Conservation (phyloP, 768 basidiomycete species). For the Phylloporus sp. region DNA sequence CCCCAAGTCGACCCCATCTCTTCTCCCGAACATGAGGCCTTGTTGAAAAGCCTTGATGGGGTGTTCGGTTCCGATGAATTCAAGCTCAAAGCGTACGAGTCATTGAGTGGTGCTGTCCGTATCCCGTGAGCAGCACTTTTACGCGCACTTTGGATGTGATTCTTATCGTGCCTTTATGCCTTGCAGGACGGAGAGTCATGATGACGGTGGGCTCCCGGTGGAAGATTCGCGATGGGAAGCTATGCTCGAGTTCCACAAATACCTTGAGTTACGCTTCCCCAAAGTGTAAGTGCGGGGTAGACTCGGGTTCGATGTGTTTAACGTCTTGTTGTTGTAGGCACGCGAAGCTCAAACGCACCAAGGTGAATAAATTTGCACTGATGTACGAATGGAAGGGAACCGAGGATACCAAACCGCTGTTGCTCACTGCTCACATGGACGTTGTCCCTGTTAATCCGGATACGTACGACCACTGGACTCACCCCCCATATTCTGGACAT, state of each 20-base stretch:
- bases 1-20: conserved; percentile 22
- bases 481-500: conserved; percentile 10
- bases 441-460: background rate
- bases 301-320: background rate
- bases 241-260: conserved; percentile 21
- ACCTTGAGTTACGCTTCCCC: conserved; percentile 48
- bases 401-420: background rate
- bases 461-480: conserved; percentile 38
- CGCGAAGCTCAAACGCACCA: conserved; percentile 44
- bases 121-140: conserved; percentile 24
- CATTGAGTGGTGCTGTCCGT: conserved; percentile 33
- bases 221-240: conserved; percentile 43
- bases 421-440: background rate
- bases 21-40: conserved; percentile 7
- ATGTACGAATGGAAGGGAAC: conserved; percentile 49
- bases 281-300: conserved; percentile 42
- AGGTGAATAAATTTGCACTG: conserved; percentile 57
- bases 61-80: conserved; percentile 23
- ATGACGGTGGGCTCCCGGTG: conserved; percentile 45
- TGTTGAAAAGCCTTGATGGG: conserved; percentile 24
- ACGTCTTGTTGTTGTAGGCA: conserved; percentile 36
- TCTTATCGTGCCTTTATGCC: background rate
- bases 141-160: background rate
- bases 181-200: conserved; percentile 51
- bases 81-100: conserved; percentile 29